phyloP scores from a whole-genome alignment of 495 filamentous ascomycete genomes.

The Platismatia glauca region DNA sequence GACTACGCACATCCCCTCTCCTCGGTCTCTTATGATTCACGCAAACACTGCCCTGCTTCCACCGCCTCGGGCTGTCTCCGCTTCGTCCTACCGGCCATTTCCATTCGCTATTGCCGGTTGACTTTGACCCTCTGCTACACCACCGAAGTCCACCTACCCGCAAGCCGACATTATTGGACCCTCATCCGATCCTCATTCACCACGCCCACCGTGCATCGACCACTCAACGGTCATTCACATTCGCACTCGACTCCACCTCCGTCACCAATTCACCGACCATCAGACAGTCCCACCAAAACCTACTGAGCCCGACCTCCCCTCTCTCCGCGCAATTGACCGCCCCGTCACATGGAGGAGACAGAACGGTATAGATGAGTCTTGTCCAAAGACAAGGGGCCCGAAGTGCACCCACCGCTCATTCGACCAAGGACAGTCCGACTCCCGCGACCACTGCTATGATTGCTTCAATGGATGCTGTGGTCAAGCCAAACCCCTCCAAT shows the following conservation, averaged over 20 bases:
- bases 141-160: no score
- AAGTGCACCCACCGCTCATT: neutral
- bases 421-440: neutral
- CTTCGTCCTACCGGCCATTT: no score
- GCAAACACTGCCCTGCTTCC: no score
- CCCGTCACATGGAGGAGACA: slow-evolving; percentile 13
- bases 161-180: no score
- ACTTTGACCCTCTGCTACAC: no score
- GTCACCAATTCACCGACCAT: neutral
- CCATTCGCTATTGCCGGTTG: no score
- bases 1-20: no score
- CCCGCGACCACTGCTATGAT: slow-evolving; percentile 1
- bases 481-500: slow-evolving; percentile 16
- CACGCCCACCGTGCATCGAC: no score
- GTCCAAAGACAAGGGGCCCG: slow-evolving; percentile 7
- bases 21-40: no score
- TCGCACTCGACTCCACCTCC: neutral
- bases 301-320: neutral
- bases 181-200: no score
- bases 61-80: no score
- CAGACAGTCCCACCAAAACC: neutral
- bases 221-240: no score
- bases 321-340: neutral
- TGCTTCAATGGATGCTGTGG: slow-evolving; percentile 28
- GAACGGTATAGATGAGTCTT: slow-evolving; percentile 14